Conservation (phyloP, 1,284 basidiomycete species). For the Cutaneotrichosporon cavernicola region DNA sequence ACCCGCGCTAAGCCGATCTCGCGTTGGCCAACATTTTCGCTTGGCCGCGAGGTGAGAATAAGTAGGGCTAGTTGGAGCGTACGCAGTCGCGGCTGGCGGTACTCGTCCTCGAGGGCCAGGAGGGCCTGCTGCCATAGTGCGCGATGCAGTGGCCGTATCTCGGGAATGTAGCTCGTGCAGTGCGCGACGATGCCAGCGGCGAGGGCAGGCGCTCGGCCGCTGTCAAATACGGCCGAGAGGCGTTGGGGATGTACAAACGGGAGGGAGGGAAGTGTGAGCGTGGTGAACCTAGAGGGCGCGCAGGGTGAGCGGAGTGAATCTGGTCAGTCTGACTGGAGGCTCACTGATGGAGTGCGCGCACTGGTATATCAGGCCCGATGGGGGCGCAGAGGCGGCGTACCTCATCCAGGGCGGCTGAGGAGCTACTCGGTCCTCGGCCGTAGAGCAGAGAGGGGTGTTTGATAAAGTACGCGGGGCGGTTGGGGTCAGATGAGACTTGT, state of each 20-base stretch:
- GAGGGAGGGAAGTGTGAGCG: constrained; percentile 35
- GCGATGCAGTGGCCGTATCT: constrained; percentile 33
- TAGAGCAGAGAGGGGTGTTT: constrained; percentile 38
- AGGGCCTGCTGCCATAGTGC: constrained; percentile 37
- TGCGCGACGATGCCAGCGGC: constrained; percentile 43
- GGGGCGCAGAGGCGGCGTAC: constrained; percentile 21
- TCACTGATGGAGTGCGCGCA: constrained; percentile 13
- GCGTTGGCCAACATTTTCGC: constrained; percentile 37
- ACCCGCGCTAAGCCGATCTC: constrained; percentile 36
- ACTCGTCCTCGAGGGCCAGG: constrained; percentile 45
- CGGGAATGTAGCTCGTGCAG: constrained; percentile 33
- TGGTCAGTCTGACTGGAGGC: not conserved
- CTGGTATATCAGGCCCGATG: constrained; percentile 16
- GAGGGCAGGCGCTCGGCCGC: constrained; percentile 35
- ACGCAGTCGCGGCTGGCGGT: constrained; percentile 39
- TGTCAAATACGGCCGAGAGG: constrained; percentile 13
- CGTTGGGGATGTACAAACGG: constrained; percentile 40
- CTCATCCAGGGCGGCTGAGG: constrained; percentile 22
- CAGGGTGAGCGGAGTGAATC: constrained; percentile 1
- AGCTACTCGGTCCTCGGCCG: constrained; percentile 31
- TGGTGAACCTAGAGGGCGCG: not conserved
- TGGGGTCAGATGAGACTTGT: constrained; percentile 37
- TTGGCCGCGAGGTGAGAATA: constrained; percentile 33
- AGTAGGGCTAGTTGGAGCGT: constrained; percentile 43
- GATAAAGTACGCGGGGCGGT: constrained; percentile 42